These are phyloP conservation scores for Erigeron canadensis DNA, from an alignment of 129 eudicot species.

Conservation along the genomic window DNA sequence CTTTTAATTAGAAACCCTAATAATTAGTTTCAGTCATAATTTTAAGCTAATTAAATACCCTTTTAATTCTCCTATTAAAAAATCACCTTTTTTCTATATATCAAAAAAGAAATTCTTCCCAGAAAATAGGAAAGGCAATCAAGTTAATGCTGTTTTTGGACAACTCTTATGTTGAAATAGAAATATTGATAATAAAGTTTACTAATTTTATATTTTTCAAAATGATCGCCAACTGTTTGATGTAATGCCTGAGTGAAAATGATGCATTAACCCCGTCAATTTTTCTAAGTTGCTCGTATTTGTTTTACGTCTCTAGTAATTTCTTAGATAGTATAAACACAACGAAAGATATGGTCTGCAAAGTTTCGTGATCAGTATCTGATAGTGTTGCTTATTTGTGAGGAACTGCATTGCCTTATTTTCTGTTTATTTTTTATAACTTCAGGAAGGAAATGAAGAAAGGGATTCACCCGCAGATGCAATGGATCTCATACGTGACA, in stretches of 20 bases:
- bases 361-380: not conserved
- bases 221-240: slow-evolving; percentile 32
- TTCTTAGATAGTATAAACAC: too few relatives aligned
- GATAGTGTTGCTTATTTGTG: not conserved
- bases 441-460: slow-evolving; percentile 70
- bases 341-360: not conserved
- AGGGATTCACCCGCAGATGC: slow-evolving; percentile 99
- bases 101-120: not conserved
- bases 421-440: not conserved
- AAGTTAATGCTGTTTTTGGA: not conserved
- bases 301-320: not conserved
- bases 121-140: not conserved
- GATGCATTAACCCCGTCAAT: not conserved
- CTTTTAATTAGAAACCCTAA: slow-evolving; percentile 9
- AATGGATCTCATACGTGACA: slow-evolving; percentile 94
- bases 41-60: slow-evolving; percentile 2
- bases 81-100: not conserved
- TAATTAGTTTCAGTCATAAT: not conserved
- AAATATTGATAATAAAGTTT: too few relatives aligned
- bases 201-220: not conserved
- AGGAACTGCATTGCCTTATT: not conserved
- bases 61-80: not conserved
- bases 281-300: not conserved
- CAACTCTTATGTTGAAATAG: not conserved
- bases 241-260: slow-evolving; percentile 25